Conservation (phyloP, 108 stramenopile species). For the Conticribra weissflogii region DNA sequence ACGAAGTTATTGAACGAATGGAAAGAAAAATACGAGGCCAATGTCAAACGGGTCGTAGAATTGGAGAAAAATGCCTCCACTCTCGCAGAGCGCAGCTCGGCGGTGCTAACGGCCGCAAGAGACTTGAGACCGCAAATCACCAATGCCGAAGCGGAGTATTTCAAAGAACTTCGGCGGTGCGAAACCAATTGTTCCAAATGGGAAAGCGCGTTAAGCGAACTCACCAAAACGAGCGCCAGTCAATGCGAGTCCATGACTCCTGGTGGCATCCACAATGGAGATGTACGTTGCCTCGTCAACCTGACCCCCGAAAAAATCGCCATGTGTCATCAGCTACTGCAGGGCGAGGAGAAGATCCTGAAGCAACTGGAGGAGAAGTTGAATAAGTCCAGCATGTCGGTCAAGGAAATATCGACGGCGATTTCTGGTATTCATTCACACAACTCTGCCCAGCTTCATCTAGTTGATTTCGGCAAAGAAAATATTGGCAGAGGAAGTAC, state of each 20-base stretch:
- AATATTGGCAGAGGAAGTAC: neutral
- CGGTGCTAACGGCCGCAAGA: constrained; percentile 58
- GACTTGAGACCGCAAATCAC: constrained; percentile 73
- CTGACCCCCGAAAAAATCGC: constrained; percentile 34
- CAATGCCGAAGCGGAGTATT: constrained; percentile 73
- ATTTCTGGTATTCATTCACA: constrained; percentile 15
- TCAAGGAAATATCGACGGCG: constrained; percentile 20
- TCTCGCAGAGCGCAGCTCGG: constrained; percentile 66
- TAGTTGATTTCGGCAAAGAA: constrained; percentile 20
- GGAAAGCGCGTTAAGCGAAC: constrained; percentile 48
- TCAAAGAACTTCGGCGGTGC: constrained; percentile 61
- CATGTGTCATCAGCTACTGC: constrained; percentile 32
- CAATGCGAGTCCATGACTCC: constrained; percentile 41
- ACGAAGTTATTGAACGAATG: constrained; percentile 45
- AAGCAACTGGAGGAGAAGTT: constrained; percentile 34
- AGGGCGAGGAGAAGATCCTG: constrained; percentile 32
- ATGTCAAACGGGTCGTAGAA: constrained; percentile 45
- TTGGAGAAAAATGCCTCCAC: constrained; percentile 48
- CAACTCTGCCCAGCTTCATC: constrained; percentile 15
- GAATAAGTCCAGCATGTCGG: constrained; percentile 17
- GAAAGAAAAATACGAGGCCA: constrained; percentile 37
- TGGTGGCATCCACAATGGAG: constrained; percentile 36
- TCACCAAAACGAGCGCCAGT: constrained; percentile 25
- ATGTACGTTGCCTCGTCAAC: constrained; percentile 36
- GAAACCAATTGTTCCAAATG: constrained; percentile 54